These are phyloP conservation scores for Neofusicoccum kwambonambiense DNA, from an alignment of 2,329 filamentous ascomycete genomes.

Conservation along the genomic window DNA sequence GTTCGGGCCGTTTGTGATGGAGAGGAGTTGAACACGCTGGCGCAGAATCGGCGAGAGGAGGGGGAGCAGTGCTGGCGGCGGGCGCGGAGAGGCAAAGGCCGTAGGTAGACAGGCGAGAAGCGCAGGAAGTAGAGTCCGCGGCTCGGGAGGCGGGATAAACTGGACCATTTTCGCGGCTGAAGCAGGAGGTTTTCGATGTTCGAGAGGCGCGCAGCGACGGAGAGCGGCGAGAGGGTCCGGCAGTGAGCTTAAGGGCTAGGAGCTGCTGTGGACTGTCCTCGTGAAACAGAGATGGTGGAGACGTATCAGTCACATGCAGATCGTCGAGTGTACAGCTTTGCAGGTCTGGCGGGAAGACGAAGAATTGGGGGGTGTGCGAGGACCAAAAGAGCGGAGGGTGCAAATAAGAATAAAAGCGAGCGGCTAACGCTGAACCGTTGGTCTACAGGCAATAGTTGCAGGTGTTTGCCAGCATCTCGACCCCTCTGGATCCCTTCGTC, in stretches of 20 bases:
- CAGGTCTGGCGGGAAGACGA: neutral
- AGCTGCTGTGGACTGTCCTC: neutral
- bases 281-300: constrained; percentile 2
- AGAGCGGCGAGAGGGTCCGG: neutral
- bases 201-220: neutral
- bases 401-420: neutral
- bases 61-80: constrained; percentile 60
- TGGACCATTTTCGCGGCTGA: constrained; percentile 48
- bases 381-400: neutral
- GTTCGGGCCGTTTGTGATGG: constrained; percentile 44
- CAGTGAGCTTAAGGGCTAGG: neutral
- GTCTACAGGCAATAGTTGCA: neutral
- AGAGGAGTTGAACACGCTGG: constrained; percentile 63
- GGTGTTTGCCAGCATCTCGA: constrained; percentile 13
- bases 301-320: constrained; percentile 9
- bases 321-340: neutral
- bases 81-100: constrained; percentile 58
- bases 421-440: constrained; percentile 6
- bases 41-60: constrained; percentile 63
- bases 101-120: constrained; percentile 63
- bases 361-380: neutral
- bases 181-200: neutral
- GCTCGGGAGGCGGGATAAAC: constrained; percentile 54
- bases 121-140: constrained; percentile 58
- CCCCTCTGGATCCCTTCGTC: constrained; percentile 16